Conservation (phyloP, 129 eudicot species). For the Flaveria bidentis region DNA sequence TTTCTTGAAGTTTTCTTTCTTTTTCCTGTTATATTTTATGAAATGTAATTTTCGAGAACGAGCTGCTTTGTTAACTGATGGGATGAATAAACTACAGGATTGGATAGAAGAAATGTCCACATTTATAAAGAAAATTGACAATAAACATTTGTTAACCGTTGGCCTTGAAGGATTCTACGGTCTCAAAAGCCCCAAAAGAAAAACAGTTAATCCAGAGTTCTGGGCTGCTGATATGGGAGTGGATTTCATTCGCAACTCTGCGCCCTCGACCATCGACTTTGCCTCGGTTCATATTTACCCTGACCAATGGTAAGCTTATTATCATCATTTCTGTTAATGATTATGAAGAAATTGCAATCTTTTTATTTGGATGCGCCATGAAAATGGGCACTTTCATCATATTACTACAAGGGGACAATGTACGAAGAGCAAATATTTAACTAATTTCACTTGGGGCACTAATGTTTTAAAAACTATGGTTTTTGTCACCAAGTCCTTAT, state of each 20-base stretch:
- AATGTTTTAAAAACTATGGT: too few relatives aligned
- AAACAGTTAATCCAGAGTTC: slow-evolving; percentile 63
- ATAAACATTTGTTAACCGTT: slow-evolving; percentile 74
- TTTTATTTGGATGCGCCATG: not conserved
- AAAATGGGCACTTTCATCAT: not conserved
- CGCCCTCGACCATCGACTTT: slow-evolving; percentile 73
- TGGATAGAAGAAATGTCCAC: slow-evolving; percentile 96
- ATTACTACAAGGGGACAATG: too few relatives aligned
- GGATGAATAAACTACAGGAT: slow-evolving; percentile 55
- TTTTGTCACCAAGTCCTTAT: too few relatives aligned
- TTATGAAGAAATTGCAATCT: not conserved
- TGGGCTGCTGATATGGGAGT: slow-evolving; percentile 91
- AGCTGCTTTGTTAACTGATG: slow-evolving; percentile 9
- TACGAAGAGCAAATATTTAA: too few relatives aligned
- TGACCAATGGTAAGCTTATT: slow-evolving; percentile 77
- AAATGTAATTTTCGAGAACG: not conserved
- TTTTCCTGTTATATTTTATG: not conserved
- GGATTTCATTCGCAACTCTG: slow-evolving; percentile 89
- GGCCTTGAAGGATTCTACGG: slow-evolving; percentile 97
- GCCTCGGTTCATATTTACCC: slow-evolving; percentile 98
- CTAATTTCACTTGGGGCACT: too few relatives aligned
- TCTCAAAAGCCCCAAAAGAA: slow-evolving; percentile 68
- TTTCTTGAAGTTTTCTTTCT: not conserved
- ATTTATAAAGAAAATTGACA: slow-evolving; percentile 74
- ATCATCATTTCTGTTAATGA: not conserved